Conservation (phyloP, 768 basidiomycete genomes). For the Macrocybe gigantea region DNA sequence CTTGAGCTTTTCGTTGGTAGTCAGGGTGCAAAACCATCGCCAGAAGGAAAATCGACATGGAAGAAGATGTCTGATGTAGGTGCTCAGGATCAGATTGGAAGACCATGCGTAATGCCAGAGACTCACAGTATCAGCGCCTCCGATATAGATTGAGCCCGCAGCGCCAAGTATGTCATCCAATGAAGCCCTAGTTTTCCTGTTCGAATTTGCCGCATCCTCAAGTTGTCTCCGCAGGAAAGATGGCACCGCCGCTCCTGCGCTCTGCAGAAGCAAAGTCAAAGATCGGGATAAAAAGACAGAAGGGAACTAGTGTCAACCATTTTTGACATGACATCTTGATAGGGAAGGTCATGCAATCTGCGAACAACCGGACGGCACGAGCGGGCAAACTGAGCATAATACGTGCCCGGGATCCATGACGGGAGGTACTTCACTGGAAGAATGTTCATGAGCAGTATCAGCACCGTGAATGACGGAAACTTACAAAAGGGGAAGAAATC, state of each 20-base stretch:
- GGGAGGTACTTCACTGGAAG: slow-evolving; percentile 13
- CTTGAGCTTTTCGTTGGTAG: slow-evolving; percentile 9
- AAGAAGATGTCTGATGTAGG: slow-evolving; percentile 15
- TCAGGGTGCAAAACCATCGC: slow-evolving; percentile 14
- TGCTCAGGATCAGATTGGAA: not conserved
- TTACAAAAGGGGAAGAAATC: slow-evolving; percentile 19
- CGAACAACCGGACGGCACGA: slow-evolving; percentile 2
- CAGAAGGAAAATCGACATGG: slow-evolving; percentile 14
- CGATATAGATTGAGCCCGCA: slow-evolving; percentile 7
- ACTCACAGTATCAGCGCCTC: slow-evolving; percentile 11
- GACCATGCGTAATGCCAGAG: too few species aligned
- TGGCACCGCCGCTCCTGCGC: slow-evolving; percentile 8
- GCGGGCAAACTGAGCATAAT: slow-evolving; percentile 11
- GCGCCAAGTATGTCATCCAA: slow-evolving; percentile 7
- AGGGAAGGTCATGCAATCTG: slow-evolving; percentile 13
- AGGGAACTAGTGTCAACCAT: slow-evolving; percentile 4
- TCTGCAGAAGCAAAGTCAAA: not conserved
- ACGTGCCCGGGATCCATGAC: slow-evolving; percentile 20
- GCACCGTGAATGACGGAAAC: not conserved
- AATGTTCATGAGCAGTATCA: not conserved
- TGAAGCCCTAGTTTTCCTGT: not conserved
- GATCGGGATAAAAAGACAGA: not conserved
- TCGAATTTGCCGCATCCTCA: slow-evolving; percentile 1
- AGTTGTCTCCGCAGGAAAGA: slow-evolving; percentile 10
- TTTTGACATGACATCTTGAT: slow-evolving; percentile 8